phyloP scores from a whole-genome alignment of 805 yeast genomes.

The Cyberlindnera bimundalis region DNA sequence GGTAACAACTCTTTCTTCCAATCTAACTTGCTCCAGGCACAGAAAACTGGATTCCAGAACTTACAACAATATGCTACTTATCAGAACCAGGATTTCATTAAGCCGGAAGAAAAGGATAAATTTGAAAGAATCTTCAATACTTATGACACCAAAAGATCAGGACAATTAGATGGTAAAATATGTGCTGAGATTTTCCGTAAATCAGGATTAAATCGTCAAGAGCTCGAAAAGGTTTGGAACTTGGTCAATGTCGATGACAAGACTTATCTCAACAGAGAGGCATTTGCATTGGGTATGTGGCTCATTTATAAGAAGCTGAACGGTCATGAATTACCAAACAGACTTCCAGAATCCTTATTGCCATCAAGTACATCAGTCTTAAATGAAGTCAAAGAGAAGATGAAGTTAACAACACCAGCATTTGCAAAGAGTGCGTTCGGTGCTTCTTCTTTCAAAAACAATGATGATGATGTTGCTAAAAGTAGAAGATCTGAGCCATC shows the following conservation, averaged over 20 bases:
- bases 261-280: constrained; percentile 83
- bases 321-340: constrained; percentile 79
- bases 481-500: constrained; percentile 42
- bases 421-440: constrained; percentile 21
- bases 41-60: constrained; percentile 30
- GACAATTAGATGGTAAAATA: constrained; percentile 71
- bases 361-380: constrained; percentile 82
- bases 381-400: constrained; percentile 62
- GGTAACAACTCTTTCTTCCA: constrained; percentile 40
- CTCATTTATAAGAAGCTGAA: constrained; percentile 85
- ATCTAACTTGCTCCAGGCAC: constrained; percentile 31
- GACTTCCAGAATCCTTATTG: constrained; percentile 82
- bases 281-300: constrained; percentile 97
- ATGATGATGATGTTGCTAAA: constrained; percentile 60
- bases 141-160: constrained; percentile 71
- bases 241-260: constrained; percentile 78
- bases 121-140: constrained; percentile 86
- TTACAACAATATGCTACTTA: constrained; percentile 28
- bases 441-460: constrained; percentile 62
- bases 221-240: constrained; percentile 88
- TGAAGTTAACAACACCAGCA: constrained; percentile 25
- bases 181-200: constrained; percentile 88
- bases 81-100: constrained; percentile 59
- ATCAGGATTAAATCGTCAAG: constrained; percentile 82
- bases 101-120: constrained; percentile 80